Evolutionary conservation across 352 stramenopile genomes (phyloP), one percentile per base, ranked within the genome.

Genomic region (Saprolegnia diclina): DNA sequence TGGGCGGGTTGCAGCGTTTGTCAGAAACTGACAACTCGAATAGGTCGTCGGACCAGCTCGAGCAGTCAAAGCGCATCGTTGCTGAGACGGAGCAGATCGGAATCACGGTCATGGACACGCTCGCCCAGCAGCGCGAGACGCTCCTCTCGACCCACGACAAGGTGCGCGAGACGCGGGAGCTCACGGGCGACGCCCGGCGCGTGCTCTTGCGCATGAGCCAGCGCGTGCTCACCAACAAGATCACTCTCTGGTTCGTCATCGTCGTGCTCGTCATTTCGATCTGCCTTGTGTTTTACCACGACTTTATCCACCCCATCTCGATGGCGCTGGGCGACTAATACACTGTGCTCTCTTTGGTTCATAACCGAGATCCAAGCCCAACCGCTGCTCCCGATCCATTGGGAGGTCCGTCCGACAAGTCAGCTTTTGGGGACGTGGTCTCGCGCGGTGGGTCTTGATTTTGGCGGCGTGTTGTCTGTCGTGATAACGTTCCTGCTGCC

Each of bases 231-330:
- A 91, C 82, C 59, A 90, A 92, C 75, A 85, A 74, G 5, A 87
- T 91, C 67, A 81, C 90, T 57, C 74, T 92, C 59, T 92, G 89
- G 73, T 89, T 80, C 48, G 81, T 85, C 42, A 91, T 93, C 64
- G 77, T 80, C 35, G 57, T 87, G 14, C 81, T 93, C 66, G 70
- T 90, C 21, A 74, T 74, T 19, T 76, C 80, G 6, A 93, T 93
- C 56, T 87, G 75, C 71, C 77, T 89, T 46, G 81, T 92, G 13
- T 73, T 90, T 46, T 92, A 92, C 72, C 79, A 81, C 57, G 80
- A 92, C 65, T 92, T 91, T 55, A 91, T 92, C 73, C 75, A 79
- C 14, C 57, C 45, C 29, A 21, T 56, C 16, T 13, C 21, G 13
- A 54, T 45, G 38, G 38, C 38, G 7, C 38, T 45, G 7, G 38